Evolutionary conservation across 176 grass and related monocot genomes (phyloP).

Genomic region (Raddia distichophylla): DNA sequence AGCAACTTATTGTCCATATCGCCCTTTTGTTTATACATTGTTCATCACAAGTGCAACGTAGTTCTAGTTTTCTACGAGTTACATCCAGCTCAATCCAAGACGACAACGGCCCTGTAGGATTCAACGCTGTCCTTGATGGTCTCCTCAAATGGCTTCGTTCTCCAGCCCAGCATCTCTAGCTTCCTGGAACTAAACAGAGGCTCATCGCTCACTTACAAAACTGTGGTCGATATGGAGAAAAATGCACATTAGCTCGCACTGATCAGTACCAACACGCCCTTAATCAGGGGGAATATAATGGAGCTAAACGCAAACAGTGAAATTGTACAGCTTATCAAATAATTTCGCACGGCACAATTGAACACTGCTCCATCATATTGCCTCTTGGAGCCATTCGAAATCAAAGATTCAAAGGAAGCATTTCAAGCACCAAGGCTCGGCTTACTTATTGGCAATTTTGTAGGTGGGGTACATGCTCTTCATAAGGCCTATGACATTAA

Average conservation of each 20-base stretch:
- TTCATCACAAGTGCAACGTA: background rate
- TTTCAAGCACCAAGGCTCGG: background rate
- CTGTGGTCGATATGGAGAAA: constrained; percentile 18
- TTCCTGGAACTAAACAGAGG: constrained; percentile 32
- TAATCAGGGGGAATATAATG: background rate
- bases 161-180: constrained; percentile 58
- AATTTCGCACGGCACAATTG: background rate
- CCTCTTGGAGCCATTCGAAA: background rate
- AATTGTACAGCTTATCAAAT: background rate
- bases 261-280: background rate
- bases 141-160: constrained; percentile 44
- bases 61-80: no score
- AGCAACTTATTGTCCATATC: background rate
- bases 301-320: background rate
- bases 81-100: constrained; percentile 14
- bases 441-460: constrained; percentile 53
- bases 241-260: background rate
- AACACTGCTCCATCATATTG: background rate
- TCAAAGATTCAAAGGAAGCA: background rate
- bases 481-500: constrained; percentile 53
- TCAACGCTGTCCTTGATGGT: constrained; percentile 45
- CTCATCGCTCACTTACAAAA: constrained; percentile 37
- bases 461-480: constrained; percentile 46
- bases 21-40: background rate
- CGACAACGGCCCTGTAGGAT: constrained; percentile 34